Conservation (phyloP, 805 yeast genomes). For the Cyberlindnera samutprakarnensis region DNA sequence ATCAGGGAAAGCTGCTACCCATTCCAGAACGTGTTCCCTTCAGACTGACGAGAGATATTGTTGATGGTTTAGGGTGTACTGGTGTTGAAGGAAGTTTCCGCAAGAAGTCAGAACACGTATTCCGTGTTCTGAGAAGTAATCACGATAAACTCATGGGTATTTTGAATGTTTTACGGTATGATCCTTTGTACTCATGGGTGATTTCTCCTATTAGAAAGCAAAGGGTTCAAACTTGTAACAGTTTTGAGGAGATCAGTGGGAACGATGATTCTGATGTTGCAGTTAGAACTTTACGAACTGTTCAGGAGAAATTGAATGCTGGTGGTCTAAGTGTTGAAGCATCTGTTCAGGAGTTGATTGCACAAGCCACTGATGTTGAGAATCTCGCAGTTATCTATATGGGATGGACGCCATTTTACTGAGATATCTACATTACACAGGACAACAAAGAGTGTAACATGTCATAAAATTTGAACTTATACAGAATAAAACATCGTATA, state of each 20-base stretch:
- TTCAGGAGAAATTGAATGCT: slow-evolving; percentile 58
- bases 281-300: slow-evolving; percentile 68
- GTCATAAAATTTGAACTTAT: too few species aligned
- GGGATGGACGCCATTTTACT: slow-evolving; percentile 83
- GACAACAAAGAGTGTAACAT: too few species aligned
- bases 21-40: slow-evolving; percentile 95
- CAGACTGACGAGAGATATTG: slow-evolving; percentile 79
- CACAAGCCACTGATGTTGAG: slow-evolving; percentile 59
- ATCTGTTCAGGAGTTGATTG: slow-evolving; percentile 69
- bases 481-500: not conserved
- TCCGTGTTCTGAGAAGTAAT: slow-evolving; percentile 57
- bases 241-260: slow-evolving; percentile 9
- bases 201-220: slow-evolving; percentile 65
- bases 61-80: slow-evolving; percentile 89
- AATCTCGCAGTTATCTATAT: slow-evolving; percentile 70
- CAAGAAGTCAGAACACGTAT: slow-evolving; percentile 65
- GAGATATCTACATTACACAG: slow-evolving; percentile 2
- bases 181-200: slow-evolving; percentile 90
- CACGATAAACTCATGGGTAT: slow-evolving; percentile 69
- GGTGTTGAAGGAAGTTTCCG: slow-evolving; percentile 76
- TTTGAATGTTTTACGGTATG: slow-evolving; percentile 80
- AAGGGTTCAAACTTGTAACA: slow-evolving; percentile 36
- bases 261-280: slow-evolving; percentile 57
- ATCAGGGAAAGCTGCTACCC: slow-evolving; percentile 77
- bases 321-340: slow-evolving; percentile 76